Base-by-base conservation (phyloP, 2,329 filamentous ascomycete species). In the Colletotrichum eleusines region DNA sequence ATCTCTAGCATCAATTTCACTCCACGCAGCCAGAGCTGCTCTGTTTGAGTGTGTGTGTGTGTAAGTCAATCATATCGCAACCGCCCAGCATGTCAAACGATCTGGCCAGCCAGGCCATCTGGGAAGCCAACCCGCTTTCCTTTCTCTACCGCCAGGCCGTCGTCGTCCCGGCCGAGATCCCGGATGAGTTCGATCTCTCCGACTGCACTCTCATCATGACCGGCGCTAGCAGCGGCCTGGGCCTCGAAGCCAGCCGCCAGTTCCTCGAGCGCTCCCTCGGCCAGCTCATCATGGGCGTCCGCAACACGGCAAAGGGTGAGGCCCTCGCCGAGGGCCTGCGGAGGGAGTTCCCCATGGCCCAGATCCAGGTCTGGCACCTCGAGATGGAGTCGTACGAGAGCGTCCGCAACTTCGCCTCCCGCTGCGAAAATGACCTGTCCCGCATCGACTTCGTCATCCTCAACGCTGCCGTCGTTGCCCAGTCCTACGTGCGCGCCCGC, bases 181-280 rank as follows among this genome's bases (percentile, higher is more conserved):
- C 69, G 0, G 28, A 65, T 6, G 55, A 64, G 31, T 70, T 65
- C 40, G 69, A 72, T 18, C 48, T 72, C 16, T 55, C 69, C 31
- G 75, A 75, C 40, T 73, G 80, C 54, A 80, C 77, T 0, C 75
- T 80, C 60, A 78, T 85, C 40, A 77, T 85, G 55, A 84, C 83
- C 0, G 84, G 83, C n/a, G 78, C 82, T 53, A 85, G 83, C 66
- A 76, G 76, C 5, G 84, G 84, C 1, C 75, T 86, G 0, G 83
- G 83, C 1, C 75, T 82, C 0, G 83, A 83, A 72, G 77, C 82
- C 0, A 78, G 79, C 16, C 76, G 76, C 1, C 80, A 85, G 50
- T 76, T 84, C 2, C 76, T 81, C 20, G 61, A 55, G 0, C 77
- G 82, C 2, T 78, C 80, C 1, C 71, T 80, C 5, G 74, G 76